Evolutionary conservation across 2,329 filamentous ascomycete genomes (phyloP), one percentile per base, ranked within the genome.

Genomic region (Fusarium coicis): DNA sequence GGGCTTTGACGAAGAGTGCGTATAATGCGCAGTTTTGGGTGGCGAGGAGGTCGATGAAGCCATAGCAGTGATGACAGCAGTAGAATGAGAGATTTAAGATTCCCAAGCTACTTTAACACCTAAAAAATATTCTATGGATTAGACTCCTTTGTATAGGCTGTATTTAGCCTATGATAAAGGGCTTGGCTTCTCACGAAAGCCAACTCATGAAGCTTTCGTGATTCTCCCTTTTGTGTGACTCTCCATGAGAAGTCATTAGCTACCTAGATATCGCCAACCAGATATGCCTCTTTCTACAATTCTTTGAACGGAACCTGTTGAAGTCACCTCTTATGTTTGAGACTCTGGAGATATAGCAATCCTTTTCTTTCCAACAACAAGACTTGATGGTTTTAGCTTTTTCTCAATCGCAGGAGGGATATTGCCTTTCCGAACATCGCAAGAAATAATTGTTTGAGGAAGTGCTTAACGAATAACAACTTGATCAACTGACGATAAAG

Each of bases 1-100:
- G 77, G 60, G 86, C 86, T 0, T 74, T 90, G 76, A 87, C 83
- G 0, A 85, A 81, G 66, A 89, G 88, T 77, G 86, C 85, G 5
- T 90, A 89, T 68, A 80, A 84, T 58, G 87, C 87, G 30, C 87
- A 90, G 76, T 85, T 84, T 37, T 90, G 87, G 88, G 81, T 87
- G 7, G 87, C 85, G 1, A 74, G 28, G 30, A 74, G 72, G 34
- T 74, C 72, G 0, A 57, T 36, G 60, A 74, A 73, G 36, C 50
- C 56, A 7, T 73, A 68, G 2, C 2, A 23, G 12, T 5, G 16
- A 55, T 6, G n/a, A 12, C 5, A 37, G n/a, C 5, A 2, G 16
- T 40, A 10, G 5, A 54, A 40, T 4, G 15, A n/a, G 1, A 30
- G 10, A 54, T 0, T 5, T 18, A 0, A 14, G 15, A 23, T 10